Evolutionary conservation across 1,284 basidiomycete genomes (phyloP).

Genomic region (Cryptococcus amylolentus): DNA sequence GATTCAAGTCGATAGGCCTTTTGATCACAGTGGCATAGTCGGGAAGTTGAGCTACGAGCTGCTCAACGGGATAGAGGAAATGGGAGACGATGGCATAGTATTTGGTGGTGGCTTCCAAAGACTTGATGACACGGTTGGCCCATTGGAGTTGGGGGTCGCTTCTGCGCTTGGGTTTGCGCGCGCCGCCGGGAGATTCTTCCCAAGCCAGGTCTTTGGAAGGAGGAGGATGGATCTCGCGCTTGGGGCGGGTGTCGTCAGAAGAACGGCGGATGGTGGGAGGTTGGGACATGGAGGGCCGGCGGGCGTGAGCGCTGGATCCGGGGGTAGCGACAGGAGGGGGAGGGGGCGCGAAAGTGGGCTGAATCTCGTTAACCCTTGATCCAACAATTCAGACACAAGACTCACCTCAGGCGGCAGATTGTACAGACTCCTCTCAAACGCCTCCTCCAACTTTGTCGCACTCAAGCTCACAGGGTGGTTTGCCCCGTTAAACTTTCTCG

Average conservation of each 20-base stretch:
- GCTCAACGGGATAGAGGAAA: slow-evolving; percentile 90
- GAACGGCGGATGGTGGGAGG: slow-evolving; percentile 47
- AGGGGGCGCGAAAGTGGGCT: slow-evolving; percentile 12
- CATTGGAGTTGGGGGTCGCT: slow-evolving; percentile 84
- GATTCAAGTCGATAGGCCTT: slow-evolving; percentile 90
- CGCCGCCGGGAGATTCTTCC: slow-evolving; percentile 56
- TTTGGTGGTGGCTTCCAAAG: slow-evolving; percentile 72
- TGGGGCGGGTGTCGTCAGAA: slow-evolving; percentile 66
- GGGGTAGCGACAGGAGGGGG: slow-evolving; percentile 22
- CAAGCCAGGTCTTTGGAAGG: slow-evolving; percentile 88
- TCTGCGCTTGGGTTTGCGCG: slow-evolving; percentile 55
- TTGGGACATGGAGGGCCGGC: slow-evolving; percentile 42
- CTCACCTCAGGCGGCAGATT: slow-evolving; percentile 69
- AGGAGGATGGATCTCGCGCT: slow-evolving; percentile 94
- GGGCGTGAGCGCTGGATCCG: slow-evolving; percentile 20
- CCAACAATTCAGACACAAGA: slow-evolving; percentile 11
- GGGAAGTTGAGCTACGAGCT: slow-evolving; percentile 64
- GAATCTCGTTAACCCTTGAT: slow-evolving; percentile 1
- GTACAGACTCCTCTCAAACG: slow-evolving; percentile 84
- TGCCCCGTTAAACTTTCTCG: slow-evolving; percentile 85
- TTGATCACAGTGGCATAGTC: slow-evolving; percentile 84
- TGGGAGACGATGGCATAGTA: slow-evolving; percentile 70
- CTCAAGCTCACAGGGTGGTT: slow-evolving; percentile 76
- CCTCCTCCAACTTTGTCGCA: slow-evolving; percentile 75
- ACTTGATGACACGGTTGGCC: slow-evolving; percentile 64